Conservation (phyloP, 2,329 filamentous ascomycete genomes). For the Colletotrichum chrysophilum region DNA sequence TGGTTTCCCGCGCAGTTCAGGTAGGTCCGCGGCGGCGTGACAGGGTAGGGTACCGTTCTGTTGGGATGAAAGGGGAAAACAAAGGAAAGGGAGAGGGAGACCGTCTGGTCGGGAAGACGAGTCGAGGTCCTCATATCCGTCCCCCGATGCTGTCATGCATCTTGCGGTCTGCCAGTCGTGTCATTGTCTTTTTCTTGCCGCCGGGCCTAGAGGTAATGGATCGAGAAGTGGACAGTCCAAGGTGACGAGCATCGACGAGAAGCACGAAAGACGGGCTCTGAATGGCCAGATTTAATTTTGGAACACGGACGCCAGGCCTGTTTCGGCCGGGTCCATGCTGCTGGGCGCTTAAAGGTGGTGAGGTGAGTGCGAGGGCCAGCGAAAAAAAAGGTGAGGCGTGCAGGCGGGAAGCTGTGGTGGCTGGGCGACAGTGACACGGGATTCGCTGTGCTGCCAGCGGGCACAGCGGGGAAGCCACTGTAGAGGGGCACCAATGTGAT, state of each 20-base stretch:
- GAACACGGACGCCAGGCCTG: constrained; percentile 14
- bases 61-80: constrained; percentile 10
- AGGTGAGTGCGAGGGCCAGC: not conserved
- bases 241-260: constrained; percentile 1
- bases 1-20: not conserved
- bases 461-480: not conserved
- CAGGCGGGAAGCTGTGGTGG: not conserved
- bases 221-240: constrained; percentile 11
- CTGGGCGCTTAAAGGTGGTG: constrained; percentile 19
- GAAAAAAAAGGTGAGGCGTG: not conserved
- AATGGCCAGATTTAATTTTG: constrained; percentile 15
- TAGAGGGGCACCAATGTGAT: constrained; percentile 5
- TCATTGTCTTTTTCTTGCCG: constrained; percentile 4
- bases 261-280: not conserved
- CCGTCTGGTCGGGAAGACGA: not conserved
- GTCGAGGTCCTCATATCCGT: constrained; percentile 11
- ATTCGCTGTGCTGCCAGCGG: constrained; percentile 1
- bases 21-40: not conserved
- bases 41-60: constrained; percentile 6
- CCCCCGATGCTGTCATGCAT: not conserved
- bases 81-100: not conserved
- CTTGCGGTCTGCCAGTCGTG: constrained; percentile 3
- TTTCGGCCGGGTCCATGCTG: constrained; percentile 9
- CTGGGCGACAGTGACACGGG: not conserved
- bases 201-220: constrained; percentile 3